Conservation (phyloP, 208 protist genomes). For the Crithidia mellificae region DNA sequence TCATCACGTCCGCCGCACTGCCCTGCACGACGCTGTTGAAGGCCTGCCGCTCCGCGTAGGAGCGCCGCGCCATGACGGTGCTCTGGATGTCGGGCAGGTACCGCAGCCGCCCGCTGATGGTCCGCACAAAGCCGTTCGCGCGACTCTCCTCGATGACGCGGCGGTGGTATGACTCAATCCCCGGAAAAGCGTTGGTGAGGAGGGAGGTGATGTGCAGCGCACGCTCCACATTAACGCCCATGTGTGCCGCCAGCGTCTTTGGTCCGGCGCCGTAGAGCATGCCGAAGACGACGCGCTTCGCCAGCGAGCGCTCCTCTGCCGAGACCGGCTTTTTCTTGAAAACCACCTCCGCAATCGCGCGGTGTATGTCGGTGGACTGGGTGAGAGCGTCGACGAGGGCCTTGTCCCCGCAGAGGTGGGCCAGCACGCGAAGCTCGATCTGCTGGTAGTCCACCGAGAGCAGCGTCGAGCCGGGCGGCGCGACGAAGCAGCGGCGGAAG, state of each 20-base stretch:
- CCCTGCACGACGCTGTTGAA: slow-evolving; percentile 91
- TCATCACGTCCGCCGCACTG: slow-evolving; percentile 90
- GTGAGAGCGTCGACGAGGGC: slow-evolving; percentile 65
- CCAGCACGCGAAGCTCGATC: slow-evolving; percentile 90
- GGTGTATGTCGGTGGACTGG: slow-evolving; percentile 78
- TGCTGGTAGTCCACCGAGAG: slow-evolving; percentile 89
- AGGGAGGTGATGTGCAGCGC: slow-evolving; percentile 60
- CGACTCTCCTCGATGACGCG: slow-evolving; percentile 69
- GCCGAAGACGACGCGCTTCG: slow-evolving; percentile 89
- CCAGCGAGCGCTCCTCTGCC: slow-evolving; percentile 65
- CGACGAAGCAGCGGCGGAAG: slow-evolving; percentile 82
- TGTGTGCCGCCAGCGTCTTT: slow-evolving; percentile 68
- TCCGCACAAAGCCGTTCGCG: slow-evolving; percentile 75
- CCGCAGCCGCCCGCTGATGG: slow-evolving; percentile 75
- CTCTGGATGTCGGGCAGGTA: slow-evolving; percentile 71
- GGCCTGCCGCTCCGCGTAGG: slow-evolving; percentile 85
- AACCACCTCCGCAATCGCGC: slow-evolving; percentile 70
- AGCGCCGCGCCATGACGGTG: slow-evolving; percentile 50
- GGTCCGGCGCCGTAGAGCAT: slow-evolving; percentile 84
- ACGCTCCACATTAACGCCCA: slow-evolving; percentile 63
- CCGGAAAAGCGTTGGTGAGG: slow-evolving; percentile 65
- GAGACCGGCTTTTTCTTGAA: slow-evolving; percentile 76
- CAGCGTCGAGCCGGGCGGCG: slow-evolving; percentile 52
- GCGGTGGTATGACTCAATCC: slow-evolving; percentile 65
- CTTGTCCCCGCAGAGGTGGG: slow-evolving; percentile 77